Percentiles rank a stretch among this genome's conserved stretches.
These are phyloP conservation scores for Colletotrichum sp. DNA, from an alignment of 2,329 filamentous ascomycete species.

Conservation along the genomic window DNA sequence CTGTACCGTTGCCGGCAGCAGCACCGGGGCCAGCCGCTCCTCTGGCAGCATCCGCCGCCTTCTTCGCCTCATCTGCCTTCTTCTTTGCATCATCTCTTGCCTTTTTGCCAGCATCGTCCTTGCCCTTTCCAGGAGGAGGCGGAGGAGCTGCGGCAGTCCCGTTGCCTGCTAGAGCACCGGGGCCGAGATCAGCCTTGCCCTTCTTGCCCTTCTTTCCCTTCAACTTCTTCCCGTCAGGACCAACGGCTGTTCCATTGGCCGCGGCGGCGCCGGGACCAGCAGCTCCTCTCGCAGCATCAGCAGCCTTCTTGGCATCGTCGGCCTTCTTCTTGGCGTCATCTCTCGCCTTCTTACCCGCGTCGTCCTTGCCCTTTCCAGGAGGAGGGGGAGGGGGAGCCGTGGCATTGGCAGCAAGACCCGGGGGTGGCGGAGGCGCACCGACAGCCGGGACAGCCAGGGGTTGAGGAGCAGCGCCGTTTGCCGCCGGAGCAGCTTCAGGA, in stretches of 20 bases:
- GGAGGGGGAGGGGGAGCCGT: neutral
- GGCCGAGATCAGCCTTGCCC: neutral
- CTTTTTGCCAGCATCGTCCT: neutral
- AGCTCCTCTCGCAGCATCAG: neutral
- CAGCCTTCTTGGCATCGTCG: slow-evolving; percentile 2
- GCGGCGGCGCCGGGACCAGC: neutral
- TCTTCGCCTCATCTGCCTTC: neutral
- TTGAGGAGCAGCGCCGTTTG: neutral
- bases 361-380: neutral
- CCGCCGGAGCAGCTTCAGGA: neutral
- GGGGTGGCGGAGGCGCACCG: neutral
- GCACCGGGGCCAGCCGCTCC: neutral
- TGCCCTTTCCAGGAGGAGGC: neutral
- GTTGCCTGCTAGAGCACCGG: neutral
- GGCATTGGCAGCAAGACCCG: neutral
- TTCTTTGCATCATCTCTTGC: neutral
- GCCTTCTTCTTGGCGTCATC: neutral
- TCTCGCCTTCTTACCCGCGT: neutral
- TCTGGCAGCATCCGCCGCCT: neutral
- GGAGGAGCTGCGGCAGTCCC: neutral
- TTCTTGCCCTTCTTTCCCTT: neutral
- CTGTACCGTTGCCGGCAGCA: neutral
- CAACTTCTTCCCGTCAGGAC: neutral
- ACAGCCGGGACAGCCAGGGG: neutral
- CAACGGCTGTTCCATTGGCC: neutral